These are phyloP conservation scores for Coemansia sp. DNA, from an alignment of 192 early-diverging fungal species.

Conservation along the genomic window DNA sequence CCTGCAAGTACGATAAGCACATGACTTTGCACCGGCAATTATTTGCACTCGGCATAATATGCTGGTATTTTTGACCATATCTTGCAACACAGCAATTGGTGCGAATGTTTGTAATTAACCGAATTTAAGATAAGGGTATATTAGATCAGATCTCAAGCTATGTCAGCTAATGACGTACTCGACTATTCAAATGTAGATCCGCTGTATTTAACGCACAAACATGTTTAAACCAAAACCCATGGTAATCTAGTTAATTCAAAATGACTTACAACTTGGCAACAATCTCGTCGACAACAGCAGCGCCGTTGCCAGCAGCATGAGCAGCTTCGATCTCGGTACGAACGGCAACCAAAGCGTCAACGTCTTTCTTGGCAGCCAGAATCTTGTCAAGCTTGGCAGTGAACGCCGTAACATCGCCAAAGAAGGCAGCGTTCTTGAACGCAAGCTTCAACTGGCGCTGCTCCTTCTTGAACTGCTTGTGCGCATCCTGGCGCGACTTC, in stretches of 20 bases:
- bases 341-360: constrained; percentile 57
- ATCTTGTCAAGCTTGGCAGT: constrained; percentile 79
- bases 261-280: constrained; percentile 35
- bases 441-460: constrained; percentile 83
- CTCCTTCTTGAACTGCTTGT: constrained; percentile 88
- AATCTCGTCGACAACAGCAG: constrained; percentile 58
- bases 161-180: no score
- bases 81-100: no score
- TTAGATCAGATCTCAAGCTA: no score
- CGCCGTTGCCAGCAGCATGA: constrained; percentile 61
- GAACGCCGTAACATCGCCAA: constrained; percentile 68
- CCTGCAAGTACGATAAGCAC: no score
- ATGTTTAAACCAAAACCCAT: background rate
- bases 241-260: background rate
- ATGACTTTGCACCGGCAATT: no score
- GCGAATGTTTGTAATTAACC: no score
- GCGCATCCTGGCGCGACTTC: constrained; percentile 85
- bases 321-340: constrained; percentile 64
- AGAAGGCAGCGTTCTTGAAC: constrained; percentile 78
- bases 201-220: no score
- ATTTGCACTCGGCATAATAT: no score
- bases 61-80: no score
- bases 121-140: no score
- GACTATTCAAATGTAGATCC: no score
- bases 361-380: constrained; percentile 63